Base-by-base conservation (phyloP, 2,329 filamentous ascomycete species). In the Trichoderma breve region DNA sequence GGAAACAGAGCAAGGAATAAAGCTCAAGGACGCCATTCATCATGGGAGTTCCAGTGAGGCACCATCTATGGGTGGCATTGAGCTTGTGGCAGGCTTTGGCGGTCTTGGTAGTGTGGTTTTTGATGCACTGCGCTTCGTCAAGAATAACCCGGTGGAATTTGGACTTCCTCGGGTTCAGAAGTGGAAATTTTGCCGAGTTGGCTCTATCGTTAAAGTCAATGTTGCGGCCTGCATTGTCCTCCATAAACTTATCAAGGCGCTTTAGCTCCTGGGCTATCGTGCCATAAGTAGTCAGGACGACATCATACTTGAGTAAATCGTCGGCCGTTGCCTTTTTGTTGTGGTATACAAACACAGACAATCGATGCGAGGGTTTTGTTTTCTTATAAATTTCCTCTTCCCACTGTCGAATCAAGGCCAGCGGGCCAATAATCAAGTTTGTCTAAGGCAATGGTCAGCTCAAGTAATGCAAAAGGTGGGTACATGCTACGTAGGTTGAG, bases 271-370 rank as follows among this genome's bases (percentile, higher is more conserved):
- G 75, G 1, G 80, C 80, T 26, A 97, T 82, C n/a, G 92, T 94
- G 39, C 93, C 92, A 77, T 97, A 98, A 11, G 92, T 97, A 1
- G 93, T 96, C 75, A 97, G 87, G 6, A 97, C 90, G 6, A 97
- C 89, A 78, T 95, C 91, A 75, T 92, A 93, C 15, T 89, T 83
- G 66, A 85, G 81, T 55, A 97, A 84, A 9, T 93, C 88, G 14
- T 85, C 81, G 3, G 83, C 84, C 70, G 89, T 87, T 57, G 87
- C 83, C 73, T 89, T 90, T 85, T 88, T 92, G 26, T 89, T 88
- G 77, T 97, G 93, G 71, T 93, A 88, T 36, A 94, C 86, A 75
- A 88, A 90, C 1, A 93, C 89, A 0, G 84, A 89, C 15, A 97
- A 81, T 36, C 84, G 83, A 77, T 92, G 84, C 0, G 82, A 82